Evolutionary conservation across 345 rosid species (phyloP).

Genomic region (Citrus cavaleriei): DNA sequence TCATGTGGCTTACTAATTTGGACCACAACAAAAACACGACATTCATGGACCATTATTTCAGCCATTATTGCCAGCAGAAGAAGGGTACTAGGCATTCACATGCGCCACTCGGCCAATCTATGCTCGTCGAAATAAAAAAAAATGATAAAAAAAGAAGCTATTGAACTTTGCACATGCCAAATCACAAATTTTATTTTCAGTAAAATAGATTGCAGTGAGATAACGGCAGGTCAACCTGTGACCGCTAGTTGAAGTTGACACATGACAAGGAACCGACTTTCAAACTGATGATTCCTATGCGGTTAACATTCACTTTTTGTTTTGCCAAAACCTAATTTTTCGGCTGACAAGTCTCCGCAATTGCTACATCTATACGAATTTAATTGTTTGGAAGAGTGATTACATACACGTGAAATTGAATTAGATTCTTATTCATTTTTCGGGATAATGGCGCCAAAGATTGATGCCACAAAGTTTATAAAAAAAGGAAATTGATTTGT

Average conservation of each 20-base stretch:
- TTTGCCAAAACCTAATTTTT: not conserved
- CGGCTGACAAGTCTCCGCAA: not conserved
- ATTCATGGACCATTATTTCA: slow-evolving; percentile 9
- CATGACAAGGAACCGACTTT: slow-evolving; percentile 12
- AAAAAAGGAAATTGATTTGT: slow-evolving; percentile 15
- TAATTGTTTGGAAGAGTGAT: not conserved
- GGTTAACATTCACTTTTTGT: not conserved
- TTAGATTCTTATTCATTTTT: not conserved
- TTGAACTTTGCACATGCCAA: not conserved
- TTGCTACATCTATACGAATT: not conserved
- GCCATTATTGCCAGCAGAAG: not conserved
- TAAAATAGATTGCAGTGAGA: slow-evolving; percentile 1
- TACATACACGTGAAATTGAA: not conserved
- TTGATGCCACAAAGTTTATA: slow-evolving; percentile 6
- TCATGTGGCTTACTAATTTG: not conserved
- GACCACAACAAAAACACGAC: slow-evolving; percentile 12
- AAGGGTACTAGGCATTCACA: slow-evolving; percentile 9
- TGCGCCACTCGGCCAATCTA: slow-evolving; percentile 8
- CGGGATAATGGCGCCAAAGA: slow-evolving; percentile 10
- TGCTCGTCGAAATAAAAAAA: not conserved
- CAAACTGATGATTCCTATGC: slow-evolving; percentile 1
- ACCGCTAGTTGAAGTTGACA: not conserved
- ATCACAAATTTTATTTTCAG: not conserved
- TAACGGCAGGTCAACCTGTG: not conserved
- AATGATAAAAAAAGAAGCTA: not conserved